A percentile compares a stretch with the other conserved stretches of the same genome.
These are phyloP conservation scores for Triadica sebifera DNA, from an alignment of 345 rosid species.

Conservation along the genomic window DNA sequence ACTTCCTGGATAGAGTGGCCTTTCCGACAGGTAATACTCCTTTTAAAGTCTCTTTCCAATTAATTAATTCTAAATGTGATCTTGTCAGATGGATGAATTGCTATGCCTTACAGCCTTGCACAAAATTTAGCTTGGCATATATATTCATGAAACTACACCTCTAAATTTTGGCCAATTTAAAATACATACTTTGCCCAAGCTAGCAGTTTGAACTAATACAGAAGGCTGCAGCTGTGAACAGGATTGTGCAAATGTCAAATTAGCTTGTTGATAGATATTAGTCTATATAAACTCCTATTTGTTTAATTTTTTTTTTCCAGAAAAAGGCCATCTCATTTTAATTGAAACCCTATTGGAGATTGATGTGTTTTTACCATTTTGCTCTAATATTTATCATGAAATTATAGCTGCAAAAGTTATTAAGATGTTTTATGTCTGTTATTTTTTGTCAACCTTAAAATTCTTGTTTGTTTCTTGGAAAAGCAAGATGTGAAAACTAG, in stretches of 20 bases:
- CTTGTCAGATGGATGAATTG: background rate
- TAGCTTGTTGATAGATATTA: background rate
- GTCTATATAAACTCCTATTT: background rate
- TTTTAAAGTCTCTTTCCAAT: background rate
- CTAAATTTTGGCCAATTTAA: background rate
- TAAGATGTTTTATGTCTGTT: background rate
- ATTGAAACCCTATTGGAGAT: background rate
- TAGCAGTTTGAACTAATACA: background rate
- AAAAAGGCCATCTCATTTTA: background rate
- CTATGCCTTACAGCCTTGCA: background rate
- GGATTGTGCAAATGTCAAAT: background rate
- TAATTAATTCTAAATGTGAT: background rate
- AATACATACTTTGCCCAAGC: background rate
- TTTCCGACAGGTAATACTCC: constrained; percentile 54
- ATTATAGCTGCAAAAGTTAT: background rate
- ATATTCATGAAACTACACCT: background rate
- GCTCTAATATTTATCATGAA: background rate
- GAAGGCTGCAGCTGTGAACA: background rate
- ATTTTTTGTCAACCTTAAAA: background rate
- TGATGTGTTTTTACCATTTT: background rate
- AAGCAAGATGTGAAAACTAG: background rate
- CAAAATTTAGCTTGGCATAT: background rate
- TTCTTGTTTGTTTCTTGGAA: background rate
- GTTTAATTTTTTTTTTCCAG: background rate
- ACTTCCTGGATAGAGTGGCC: constrained; percentile 53